These are phyloP conservation scores for Globisporangium emineosum DNA, from an alignment of 352 stramenopile species.

Conservation along the genomic window DNA sequence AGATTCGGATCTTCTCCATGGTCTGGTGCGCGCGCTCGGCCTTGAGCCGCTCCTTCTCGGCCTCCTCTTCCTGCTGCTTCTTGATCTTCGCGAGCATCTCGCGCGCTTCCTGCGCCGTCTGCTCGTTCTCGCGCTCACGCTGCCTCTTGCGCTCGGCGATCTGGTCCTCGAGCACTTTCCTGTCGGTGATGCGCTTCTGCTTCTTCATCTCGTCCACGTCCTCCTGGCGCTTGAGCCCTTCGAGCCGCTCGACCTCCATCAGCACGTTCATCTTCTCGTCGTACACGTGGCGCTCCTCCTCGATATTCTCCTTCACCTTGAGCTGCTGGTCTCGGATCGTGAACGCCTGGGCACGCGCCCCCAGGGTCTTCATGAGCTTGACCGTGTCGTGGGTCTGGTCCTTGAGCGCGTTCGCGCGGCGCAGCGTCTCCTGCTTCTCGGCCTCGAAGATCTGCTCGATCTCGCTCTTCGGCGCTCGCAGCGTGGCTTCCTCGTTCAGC, in stretches of 20 bases:
- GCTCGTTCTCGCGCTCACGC: constrained; percentile 38
- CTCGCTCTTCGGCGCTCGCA: constrained; percentile 65
- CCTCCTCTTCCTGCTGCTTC: constrained; percentile 60
- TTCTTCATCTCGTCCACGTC: constrained; percentile 87
- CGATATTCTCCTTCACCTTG: constrained; percentile 55
- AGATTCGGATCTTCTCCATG: constrained; percentile 72
- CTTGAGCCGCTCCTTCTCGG: constrained; percentile 69
- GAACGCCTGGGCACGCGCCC: constrained; percentile 89
- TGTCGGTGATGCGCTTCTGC: constrained; percentile 74
- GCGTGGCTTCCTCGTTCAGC: constrained; percentile 57
- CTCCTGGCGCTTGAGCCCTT: constrained; percentile 90
- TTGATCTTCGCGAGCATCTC: constrained; percentile 89
- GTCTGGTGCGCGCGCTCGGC: constrained; percentile 46
- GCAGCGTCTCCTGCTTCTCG: constrained; percentile 62
- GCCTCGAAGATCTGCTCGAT: constrained; percentile 75
- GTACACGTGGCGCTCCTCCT: constrained; percentile 84
- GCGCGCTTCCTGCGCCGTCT: constrained; percentile 74
- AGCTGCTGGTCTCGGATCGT: constrained; percentile 94
- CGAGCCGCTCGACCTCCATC: constrained; percentile 93
- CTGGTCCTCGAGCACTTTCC: constrained; percentile 88
- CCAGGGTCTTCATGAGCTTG: constrained; percentile 93
- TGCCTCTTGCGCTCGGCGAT: constrained; percentile 58
- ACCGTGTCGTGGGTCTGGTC: constrained; percentile 88
- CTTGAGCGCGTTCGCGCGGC: constrained; percentile 50
- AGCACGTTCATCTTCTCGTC: constrained; percentile 93